These are phyloP conservation scores for Blastobotrys indianensis DNA, from an alignment of 1,139 yeast species.

Conservation along the genomic window DNA sequence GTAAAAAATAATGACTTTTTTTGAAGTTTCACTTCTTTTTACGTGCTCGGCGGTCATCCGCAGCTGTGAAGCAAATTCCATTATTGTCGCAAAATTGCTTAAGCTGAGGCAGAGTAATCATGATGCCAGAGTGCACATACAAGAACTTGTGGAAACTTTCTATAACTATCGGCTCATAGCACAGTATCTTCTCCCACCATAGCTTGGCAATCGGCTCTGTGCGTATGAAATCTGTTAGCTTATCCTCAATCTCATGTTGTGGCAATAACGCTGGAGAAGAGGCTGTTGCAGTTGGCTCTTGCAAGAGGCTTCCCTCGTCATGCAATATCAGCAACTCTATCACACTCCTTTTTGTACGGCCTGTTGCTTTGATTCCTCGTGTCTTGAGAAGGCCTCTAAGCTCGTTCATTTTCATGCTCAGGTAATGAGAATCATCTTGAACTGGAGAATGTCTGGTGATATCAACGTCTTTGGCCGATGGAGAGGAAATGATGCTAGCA, in stretches of 20 bases:
- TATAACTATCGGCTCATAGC: constrained; percentile 7
- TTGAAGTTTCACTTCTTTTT: background rate
- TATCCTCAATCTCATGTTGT: background rate
- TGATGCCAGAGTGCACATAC: background rate
- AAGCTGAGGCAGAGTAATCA: background rate
- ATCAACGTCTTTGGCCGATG: background rate
- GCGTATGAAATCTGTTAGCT: background rate
- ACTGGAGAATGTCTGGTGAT: background rate
- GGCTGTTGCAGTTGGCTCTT: background rate
- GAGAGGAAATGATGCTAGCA: background rate
- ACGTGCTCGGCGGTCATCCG: constrained; percentile 1
- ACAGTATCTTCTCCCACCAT: constrained; percentile 11
- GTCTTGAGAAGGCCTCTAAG: constrained; percentile 4
- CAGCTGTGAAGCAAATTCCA: constrained; percentile 8
- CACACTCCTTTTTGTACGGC: constrained; percentile 3
- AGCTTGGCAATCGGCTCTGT: background rate
- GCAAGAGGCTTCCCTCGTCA: background rate
- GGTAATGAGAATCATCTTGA: background rate
- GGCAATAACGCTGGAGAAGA: too few relatives aligned
- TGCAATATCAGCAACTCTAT: background rate
- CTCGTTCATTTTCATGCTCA: constrained; percentile 6
- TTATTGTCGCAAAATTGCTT: constrained; percentile 7
- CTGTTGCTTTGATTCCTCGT: constrained; percentile 2
- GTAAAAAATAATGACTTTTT: too few relatives aligned
- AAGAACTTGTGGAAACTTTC: constrained; percentile 8